Base-by-base conservation (phyloP, 306 rosid species). In the Castanospermum australe region DNA sequence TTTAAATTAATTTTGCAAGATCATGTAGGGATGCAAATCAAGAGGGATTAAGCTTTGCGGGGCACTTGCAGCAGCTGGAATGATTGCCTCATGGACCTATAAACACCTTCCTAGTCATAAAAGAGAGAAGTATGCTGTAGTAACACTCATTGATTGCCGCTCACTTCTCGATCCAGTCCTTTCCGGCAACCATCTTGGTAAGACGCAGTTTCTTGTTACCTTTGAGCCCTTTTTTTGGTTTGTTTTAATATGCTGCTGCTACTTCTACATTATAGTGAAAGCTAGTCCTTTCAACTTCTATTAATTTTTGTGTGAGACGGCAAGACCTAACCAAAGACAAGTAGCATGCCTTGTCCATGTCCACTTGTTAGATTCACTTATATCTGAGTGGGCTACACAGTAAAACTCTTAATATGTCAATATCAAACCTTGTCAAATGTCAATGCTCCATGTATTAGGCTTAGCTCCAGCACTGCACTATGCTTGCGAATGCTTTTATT, bases 71-170 rank as follows among this genome's bases (percentile, higher is more conserved):
- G 96, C 97, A 11, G 96, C 98, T 2, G 98, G 84, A 86, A 55
- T 95, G 89, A 83, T 92, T 47, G 96, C 99, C 1, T 75, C 89
- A 4, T 84, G 83, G 89, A 75, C 83, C 36, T 85, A 92, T 45
- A 93, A 90, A 78, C 22, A 28, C 50, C 88, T 89, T 78, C 88
- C 91, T 67, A 78, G 73, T 41, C 8, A 89, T 48, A 86, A 85
- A n/a, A 76, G 61, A 39, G 99, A 95, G 78, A 95, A 95, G 76
- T 91, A 95, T 79, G 98, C 85, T 28, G 96, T 90, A 3, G 93
- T 95, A 17, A 92, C 97, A n/a, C 95, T 95, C 60, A 33, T 75
- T 13, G 97, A 95, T 83, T 95, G 98, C 84, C 99, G 97, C 84
- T 57, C 97, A 5, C 39, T 75, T 79, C 97, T 91, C 30, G 93